Conservation (phyloP, 176 grass and related monocot genomes). For the Rhynchospora pubera region DNA sequence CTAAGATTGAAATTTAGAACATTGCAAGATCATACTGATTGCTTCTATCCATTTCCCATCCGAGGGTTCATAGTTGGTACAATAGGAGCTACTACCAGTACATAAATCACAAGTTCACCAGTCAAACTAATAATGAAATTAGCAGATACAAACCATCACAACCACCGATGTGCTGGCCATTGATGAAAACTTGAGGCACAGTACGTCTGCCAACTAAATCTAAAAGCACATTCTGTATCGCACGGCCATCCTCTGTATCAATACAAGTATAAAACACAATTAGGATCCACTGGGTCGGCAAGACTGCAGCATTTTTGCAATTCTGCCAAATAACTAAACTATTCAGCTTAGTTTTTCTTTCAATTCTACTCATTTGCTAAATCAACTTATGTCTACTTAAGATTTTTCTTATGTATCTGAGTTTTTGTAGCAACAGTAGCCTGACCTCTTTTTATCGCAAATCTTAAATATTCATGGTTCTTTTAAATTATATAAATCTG, state of each 20-base stretch:
- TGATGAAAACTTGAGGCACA: conserved; percentile 90
- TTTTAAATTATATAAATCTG: not conserved
- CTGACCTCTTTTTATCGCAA: too few relatives aligned
- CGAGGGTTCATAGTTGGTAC: not conserved
- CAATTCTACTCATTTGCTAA: not conserved
- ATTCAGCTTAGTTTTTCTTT: not conserved
- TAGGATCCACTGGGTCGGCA: not conserved
- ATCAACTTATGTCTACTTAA: not conserved
- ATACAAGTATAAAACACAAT: not conserved
- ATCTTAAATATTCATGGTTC: not conserved
- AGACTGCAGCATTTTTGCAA: not conserved
- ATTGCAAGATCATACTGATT: not conserved
- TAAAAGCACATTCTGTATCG: conserved; percentile 81
- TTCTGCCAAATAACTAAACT: not conserved
- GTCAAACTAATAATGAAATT: conserved; percentile 2
- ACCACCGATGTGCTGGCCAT: conserved; percentile 81
- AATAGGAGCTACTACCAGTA: not conserved
- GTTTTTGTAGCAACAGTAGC: not conserved
- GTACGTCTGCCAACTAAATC: conserved; percentile 70
- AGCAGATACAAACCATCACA: conserved; percentile 55
- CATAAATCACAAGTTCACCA: not conserved
- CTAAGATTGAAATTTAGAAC: not conserved
- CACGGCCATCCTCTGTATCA: conserved; percentile 50
- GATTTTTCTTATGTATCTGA: not conserved
- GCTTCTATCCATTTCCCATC: not conserved